Base-by-base conservation (phyloP, 257 asterid species). In the Anisodus acutangulus region DNA sequence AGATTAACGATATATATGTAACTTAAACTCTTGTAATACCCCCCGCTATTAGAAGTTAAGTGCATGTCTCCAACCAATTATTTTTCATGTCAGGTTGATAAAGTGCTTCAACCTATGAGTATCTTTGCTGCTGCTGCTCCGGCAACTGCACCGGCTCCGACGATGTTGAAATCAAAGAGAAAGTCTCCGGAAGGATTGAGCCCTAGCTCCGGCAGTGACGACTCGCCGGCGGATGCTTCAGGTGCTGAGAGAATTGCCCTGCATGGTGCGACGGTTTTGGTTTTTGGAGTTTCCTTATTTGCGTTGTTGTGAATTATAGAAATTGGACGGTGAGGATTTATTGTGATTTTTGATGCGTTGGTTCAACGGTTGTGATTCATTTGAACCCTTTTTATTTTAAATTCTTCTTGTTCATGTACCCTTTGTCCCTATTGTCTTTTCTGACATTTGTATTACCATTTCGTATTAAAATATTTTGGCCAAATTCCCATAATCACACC, bases 41-140 rank as follows among this genome's bases (percentile, higher is more conserved):
- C 35, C 35, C 35, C 35, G 35, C 35, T 31, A 31, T 31, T 31
- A 31, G 35, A 31, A 31, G 35, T 31, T 31, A 31, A 31, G 35
- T 31, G 35, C 63, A 57, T 57, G 5, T 57, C 19, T 57, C 4
- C 58, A 31, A 31, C 35, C 13, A 54, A 54, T 5, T 59, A 59
- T 59, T 19, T 59, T 17, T 9, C 17, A 41, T 59, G 26, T 12
- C 5, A 76, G 81, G 81, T 95, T 16, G 97, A 94, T 62, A 88
- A 91, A 86, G 99, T 95, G 57, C 94, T 95, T 70, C 98, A 92
- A 12, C 99, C 99, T 16, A 4, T 92, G 74, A 92, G 95, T 9
- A 58, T 94, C 39, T 95, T 95, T 45, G 98, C 92, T 3, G 31
- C 98, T 9, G 85, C 91, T n/a, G 83, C 92, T 2, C 96, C 97